Base-by-base conservation (phyloP, 192 early-diverging fungal species). In the Backusella tuberculispora region DNA sequence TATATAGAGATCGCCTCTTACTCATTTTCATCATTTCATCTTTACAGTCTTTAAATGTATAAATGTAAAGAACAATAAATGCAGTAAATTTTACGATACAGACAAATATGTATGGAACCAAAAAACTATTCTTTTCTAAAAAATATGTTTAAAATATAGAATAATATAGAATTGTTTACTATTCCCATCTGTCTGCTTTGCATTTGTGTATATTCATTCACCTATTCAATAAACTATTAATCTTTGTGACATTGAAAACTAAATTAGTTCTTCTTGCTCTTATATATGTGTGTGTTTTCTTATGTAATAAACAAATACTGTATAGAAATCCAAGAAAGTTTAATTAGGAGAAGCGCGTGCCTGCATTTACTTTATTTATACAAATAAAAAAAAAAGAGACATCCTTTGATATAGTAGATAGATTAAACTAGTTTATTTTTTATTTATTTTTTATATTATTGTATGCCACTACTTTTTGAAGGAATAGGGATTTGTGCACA, bases 331-430 rank as follows among this genome's bases (percentile, higher is more conserved):
- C n/a, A 53, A 24, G 50, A 10, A 19, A 53, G 17, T 53, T 21
- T 53, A 8, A 10, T 19, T 19, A 53, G 50, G 50, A 53, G 50
- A 3, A 53, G 21, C 9, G 17, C 0, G 50, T 53, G 4, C 50
- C 50, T 53, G 50, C 50, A 53, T 53, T 12, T 53, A 21, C 50
- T 53, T 24, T 21, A 13, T 60, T 60, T 60, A 60, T 60, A 60
- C 53, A 60, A 13, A 26, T 60, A 60, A 53, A 48, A 48, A 19
- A n/a, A 4, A 48, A 48, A 4, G 19, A 48, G 21, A 50, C 47
- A 50, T 4, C 10, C 3, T 56, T 56, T 56, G 53, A 4, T 24
- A 56, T 56, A 56, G 19, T 13, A 21, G 21, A 24, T 21, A 53
- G 19, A 19, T 19, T 10, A 53, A 53, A 19, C 21, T 53, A 9